Evolutionary conservation across 768 basidiomycete genomes (phyloP), one percentile per base, ranked within the genome.

Genomic region (Gyrodon lividus): DNA sequence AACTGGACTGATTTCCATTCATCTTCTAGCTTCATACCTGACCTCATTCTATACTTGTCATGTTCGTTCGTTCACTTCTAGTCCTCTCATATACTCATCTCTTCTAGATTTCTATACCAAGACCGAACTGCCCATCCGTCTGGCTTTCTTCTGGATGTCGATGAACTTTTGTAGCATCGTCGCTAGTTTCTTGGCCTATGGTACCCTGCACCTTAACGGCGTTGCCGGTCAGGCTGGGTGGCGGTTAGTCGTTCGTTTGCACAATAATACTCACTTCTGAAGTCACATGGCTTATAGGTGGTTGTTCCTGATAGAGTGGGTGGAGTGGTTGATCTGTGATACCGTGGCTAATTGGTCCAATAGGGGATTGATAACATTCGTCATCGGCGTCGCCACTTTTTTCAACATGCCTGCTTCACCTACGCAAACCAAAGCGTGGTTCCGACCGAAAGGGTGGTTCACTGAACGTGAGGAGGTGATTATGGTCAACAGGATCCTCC

Each of bases 131-230:
- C 82, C 82, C 1, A 62, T 81, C 55, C 79, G 82, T 22, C 69
- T 83, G 5, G 75, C 80, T 1, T 61, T 77, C 10, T 83, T 83
- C 67, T 83, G 81, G 80, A 76, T 74, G 56, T 77, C 77, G 20
- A 68, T 70, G 9, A 72, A 77, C 49, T 43, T 76, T 9, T 77
- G 76, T 55, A 69, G 62, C 37, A 77, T 84, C 33, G 43, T 80
- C 5, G 75, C 67, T 4, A 77, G 75, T 48, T 83, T 87, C 62
- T 64, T 84, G 7, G 83, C 83, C 0, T 82, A 76, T 43, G 84
- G 83, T n/a, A 74, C 83, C 6, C 71, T 85, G 8, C 76, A 76
- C 48, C 75, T 87, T 75, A 70, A 81, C 17, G 83, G 83, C 6
- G 60, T 80, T 5, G 71, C 67, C 1, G 83, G 78, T 0, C 68